Base-by-base conservation (phyloP, 208 protist species). In the Endotrypanum monterogeii region DNA sequence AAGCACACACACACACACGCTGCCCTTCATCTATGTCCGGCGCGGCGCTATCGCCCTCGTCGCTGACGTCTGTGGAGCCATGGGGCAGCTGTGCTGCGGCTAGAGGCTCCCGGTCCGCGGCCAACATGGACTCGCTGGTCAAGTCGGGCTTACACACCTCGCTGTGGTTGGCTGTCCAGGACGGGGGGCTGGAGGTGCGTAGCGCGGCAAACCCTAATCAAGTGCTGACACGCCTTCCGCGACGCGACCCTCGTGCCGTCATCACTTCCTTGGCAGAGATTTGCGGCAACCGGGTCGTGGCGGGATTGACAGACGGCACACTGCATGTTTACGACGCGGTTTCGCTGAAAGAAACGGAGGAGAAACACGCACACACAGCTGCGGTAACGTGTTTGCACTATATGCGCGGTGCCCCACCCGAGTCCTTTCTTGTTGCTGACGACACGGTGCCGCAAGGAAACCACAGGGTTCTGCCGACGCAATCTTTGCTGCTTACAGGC, bases 121-220 rank as follows among this genome's bases (percentile, higher is more conserved):
- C 82, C 48, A 83, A 83, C 75, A 75, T 89, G 76, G 61, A 44
- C 6, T 41, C 55, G 28, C 78, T 88, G 48, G 66, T 71, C 11
- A 32, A 58, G 6, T 76, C 67, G 8, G 87, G 83, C 41, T 66
- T 87, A 16, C 80, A 87, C 76, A 79, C 81, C 20, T 80, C 85
- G 6, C 68, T 93, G 44, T 95, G 91, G 91, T 32, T 87, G 35
- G 88, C 80, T 39, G 58, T 66, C 1, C 82, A 81, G 67, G 85
- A 90, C 44, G 91, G 91, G 28, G 76, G 79, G 37, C 79, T 95
- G 50, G 91, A 95, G 73, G 80, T 95, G 50, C 88, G 88, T 60
- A 76, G 76, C 56, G 44, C 74, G 37, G 77, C 78, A n/a, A 76
- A 89, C 62, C 87, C 81, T 5, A 78, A 78, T 48, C 46, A 71